Evolutionary conservation across 345 rosid species (phyloP), one percentile per base, ranked within the genome.

Genomic region (Ceriops tagal): DNA sequence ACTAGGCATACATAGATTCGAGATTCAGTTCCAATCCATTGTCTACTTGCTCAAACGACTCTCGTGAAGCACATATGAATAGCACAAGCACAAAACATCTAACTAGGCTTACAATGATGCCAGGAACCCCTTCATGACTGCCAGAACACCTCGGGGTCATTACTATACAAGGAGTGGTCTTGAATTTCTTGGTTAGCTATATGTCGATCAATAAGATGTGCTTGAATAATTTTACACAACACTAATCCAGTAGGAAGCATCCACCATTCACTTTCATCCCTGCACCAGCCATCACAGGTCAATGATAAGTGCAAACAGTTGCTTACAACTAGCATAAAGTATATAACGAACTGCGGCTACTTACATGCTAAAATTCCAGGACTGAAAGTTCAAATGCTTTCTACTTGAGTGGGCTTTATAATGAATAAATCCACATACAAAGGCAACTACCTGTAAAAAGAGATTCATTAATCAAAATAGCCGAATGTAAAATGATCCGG

Each of bases 231-330:
- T 82, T 92, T 92, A 84, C 96, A 87, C 18, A 87, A 47, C 51
- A 85, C 35, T 78, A 90, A 78, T 58, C 96, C 96, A 5, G 82
- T 80, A 53, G 98, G 93, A 70, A 92, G 92, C 86, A 90, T 79
- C 98, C 98, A 92, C 98, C 96, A 92, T 75, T 87, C 98, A 37
- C 93, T 89, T 80, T 92, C 98, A 71, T 93, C 98, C 97, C 98
- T 90, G 71, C 78, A 70, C 55, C 20, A 28, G n/a, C 9, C 32
- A 30, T 13, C 43, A 51, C 39, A 71, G 27, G n/a, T 34, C 21
- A 21, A 22, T 49, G 26, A 34, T 8, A 27, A 5, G 3, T 46
- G 4, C 34, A 18, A 34, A 13, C 22, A 11, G 11, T 19, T 24
- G 8, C 21, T 30, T 47, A 43, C 4, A 56, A 34, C 37, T 24